Evolutionary conservation across 2,329 filamentous ascomycete genomes (phyloP).

Genomic region (Diaporthe caulivora): DNA sequence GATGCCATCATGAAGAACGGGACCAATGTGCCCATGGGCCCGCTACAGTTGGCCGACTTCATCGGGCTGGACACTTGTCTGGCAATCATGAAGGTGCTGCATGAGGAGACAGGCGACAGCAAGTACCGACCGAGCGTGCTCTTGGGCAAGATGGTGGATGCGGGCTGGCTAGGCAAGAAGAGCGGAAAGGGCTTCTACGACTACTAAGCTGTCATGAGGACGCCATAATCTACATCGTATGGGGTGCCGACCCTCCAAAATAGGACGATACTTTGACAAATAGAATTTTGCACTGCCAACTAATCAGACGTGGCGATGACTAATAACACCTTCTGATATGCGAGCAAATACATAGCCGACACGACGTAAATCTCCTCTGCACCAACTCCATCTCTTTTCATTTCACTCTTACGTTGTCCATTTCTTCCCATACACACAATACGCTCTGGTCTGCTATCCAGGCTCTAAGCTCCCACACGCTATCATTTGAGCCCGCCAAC

Average conservation of each 20-base stretch:
- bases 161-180: slow-evolving; percentile 98
- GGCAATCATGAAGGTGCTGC: slow-evolving; percentile 95
- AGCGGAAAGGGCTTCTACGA: slow-evolving; percentile 96
- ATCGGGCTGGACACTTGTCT: slow-evolving; percentile 97
- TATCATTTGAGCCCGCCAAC: not conserved
- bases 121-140: slow-evolving; percentile 94
- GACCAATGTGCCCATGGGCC: slow-evolving; percentile 98
- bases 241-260: not conserved
- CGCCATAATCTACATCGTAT: not conserved
- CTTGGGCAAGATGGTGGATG: slow-evolving; percentile 95
- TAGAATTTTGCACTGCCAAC: too few relatives aligned
- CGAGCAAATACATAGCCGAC: not conserved
- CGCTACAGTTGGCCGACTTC: slow-evolving; percentile 92
- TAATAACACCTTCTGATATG: not conserved
- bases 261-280: not conserved
- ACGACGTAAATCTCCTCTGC: too few relatives aligned
- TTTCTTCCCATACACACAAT: not conserved
- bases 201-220: slow-evolving; percentile 64
- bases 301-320: too few relatives aligned
- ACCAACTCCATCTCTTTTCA: not conserved
- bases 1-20: slow-evolving; percentile 99
- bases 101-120: slow-evolving; percentile 91
- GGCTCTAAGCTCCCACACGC: not conserved
- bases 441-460: not conserved
- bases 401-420: too few relatives aligned